phyloP scores from a whole-genome alignment of 2,329 filamentous ascomycete species.

The Colletotrichum eremochloae region DNA sequence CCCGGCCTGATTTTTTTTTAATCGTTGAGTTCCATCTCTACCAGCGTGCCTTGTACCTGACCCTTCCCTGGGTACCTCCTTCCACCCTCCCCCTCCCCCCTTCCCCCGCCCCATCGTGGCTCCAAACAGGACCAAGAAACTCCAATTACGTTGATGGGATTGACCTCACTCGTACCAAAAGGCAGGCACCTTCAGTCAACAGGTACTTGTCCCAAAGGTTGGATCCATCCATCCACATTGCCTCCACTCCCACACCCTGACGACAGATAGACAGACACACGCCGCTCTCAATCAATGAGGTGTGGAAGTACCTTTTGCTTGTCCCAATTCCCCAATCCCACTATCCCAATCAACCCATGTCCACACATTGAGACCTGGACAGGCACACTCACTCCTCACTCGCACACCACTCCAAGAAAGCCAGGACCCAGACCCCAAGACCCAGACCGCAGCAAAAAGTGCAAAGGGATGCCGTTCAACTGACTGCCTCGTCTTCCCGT shows the following conservation, averaged over 20 bases:
- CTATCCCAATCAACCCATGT: constrained; percentile 38
- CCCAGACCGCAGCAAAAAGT: constrained; percentile 33
- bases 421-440: constrained; percentile 31
- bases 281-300: constrained; percentile 32
- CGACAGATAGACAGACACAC: neutral
- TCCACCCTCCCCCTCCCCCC: neutral
- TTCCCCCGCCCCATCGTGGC: neutral
- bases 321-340: constrained; percentile 36
- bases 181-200: constrained; percentile 12
- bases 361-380: constrained; percentile 32
- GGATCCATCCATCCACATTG: constrained; percentile 37
- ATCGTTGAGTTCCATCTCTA: constrained; percentile 38
- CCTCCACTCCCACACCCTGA: constrained; percentile 33
- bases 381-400: constrained; percentile 16
- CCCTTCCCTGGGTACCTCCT: constrained; percentile 29
- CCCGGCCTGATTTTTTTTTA: constrained; percentile 36
- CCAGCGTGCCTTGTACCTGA: constrained; percentile 13
- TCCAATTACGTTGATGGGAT: constrained; percentile 39
- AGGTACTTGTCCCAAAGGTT: constrained; percentile 32
- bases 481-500: constrained; percentile 38
- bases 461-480: constrained; percentile 40
- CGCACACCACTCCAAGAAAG: constrained; percentile 22
- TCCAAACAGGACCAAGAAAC: constrained; percentile 34
- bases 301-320: constrained; percentile 20
- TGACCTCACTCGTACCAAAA: constrained; percentile 35